Base-by-base conservation (phyloP, 2,329 filamentous ascomycete genomes). In the Lasiodiplodia theobromae region DNA sequence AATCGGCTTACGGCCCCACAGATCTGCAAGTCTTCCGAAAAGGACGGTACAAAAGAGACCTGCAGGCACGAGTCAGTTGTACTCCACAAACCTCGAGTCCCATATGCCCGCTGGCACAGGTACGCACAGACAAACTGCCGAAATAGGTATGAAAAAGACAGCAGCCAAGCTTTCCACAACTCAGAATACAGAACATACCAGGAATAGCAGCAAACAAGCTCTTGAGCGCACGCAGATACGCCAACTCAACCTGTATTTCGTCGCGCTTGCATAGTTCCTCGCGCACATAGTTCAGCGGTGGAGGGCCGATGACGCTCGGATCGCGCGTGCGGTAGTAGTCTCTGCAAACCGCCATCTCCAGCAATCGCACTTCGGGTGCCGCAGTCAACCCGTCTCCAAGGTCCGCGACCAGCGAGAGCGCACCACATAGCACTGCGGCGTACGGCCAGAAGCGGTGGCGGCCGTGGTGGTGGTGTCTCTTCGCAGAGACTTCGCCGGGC, bases 331-430 rank as follows among this genome's bases (percentile, higher is more conserved):
- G 44, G 28, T 68, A 68, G 25, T 54, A 62, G 49, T 68, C 66
- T 16, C 66, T 31, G 44, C 66, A 68, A 4, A 68, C 44, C 28
- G 66, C 66, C 66, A 62, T 68, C 56, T 68, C 66, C 31, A 68
- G 31, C 28, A 68, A 23, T 8, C 66, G 66, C 18, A 68, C 66
- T 25, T 68, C 66, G 7, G 66, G 66, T 18, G 66, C 66, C 2
- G 66, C 66, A 0, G 64, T 67, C 52, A 67, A n/a, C 11, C 64
- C 64, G 21, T 67, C 64, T n/a, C 64, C 64, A n/a, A 67, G 40
- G 38, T 67, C 64, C 2, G 64, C 64, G 53, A 67, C 64, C 11
- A 67, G 53, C 7, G 64, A 67, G 10, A 67, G 64, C 18, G 47
- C 40, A 38, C 64, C 64, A 23, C 64, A 67, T 2, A 67, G 53